Base-by-base conservation (phyloP, 495 filamentous ascomycete genomes). In the Echria macrotheca region DNA sequence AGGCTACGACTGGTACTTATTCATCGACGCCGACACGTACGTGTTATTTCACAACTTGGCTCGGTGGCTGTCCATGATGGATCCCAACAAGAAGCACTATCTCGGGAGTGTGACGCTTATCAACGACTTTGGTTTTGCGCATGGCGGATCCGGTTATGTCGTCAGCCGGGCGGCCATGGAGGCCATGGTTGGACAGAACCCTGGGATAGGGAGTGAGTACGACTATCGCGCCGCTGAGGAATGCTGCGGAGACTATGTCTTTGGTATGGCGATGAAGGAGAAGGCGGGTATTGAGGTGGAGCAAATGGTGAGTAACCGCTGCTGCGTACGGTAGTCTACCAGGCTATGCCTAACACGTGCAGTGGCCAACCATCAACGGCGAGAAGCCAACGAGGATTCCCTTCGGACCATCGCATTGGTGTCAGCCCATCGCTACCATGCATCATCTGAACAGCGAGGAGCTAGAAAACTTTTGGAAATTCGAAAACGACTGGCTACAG, bases 11-110 rank as follows among this genome's bases (percentile, higher is more conserved):
- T 87, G 81, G 79, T 87, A 80, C 56, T 57, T 86, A 38, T 84
- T 86, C 57, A 78, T 85, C 62, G 83, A 86, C 44, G 81, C 81
- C 6, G 83, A 86, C 61, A 83, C 82, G 4, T 83, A 82, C 54
- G 66, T 83, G 41, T 72, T 82, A 8, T 85, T 81, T 80, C 64
- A 74, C 18, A 85, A 78, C 36, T 54, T 84, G 35, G 63, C 80
- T 24, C 60, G 66, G 21, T 86, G 80, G 81, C 61, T 84, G 25
- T 58, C 60, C 26, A 59, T 61, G 29, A 68, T 83, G 50, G 70
- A 82, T 44, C 60, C 73, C 14, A 61, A 50, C 0, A 66, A 79
- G 49, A 69, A 63, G 23, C 62, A 67, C 44, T 87, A 85, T 55
- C 58, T 83, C 25, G 83, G 84, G 18, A 81, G 78, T 28, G 72